phyloP scores from a whole-genome alignment of 2,329 filamentous ascomycete species.

The Penicillium sclerotiorum region DNA sequence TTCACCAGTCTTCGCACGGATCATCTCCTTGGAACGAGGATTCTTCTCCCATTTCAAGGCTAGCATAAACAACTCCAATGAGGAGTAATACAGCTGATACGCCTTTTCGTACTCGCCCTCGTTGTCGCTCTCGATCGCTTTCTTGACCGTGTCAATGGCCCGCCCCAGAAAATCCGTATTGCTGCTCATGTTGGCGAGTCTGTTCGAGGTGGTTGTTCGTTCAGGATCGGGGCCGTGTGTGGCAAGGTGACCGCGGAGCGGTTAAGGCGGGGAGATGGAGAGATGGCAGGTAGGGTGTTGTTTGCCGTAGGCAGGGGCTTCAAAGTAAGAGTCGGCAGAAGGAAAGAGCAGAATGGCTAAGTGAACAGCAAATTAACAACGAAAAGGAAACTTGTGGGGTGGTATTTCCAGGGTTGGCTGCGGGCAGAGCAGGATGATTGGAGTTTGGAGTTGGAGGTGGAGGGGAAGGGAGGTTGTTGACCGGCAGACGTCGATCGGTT shows the following conservation, averaged over 20 bases:
- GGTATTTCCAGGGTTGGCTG: slow-evolving; percentile 7
- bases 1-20: slow-evolving; percentile 88
- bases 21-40: slow-evolving; percentile 94
- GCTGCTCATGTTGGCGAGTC: slow-evolving; percentile 72
- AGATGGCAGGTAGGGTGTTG: slow-evolving; percentile 17
- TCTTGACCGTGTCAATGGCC: slow-evolving; percentile 95
- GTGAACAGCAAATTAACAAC: slow-evolving; percentile 4
- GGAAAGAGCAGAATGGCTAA: background rate
- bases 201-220: slow-evolving; percentile 7
- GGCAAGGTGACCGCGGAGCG: slow-evolving; percentile 24
- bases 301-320: slow-evolving; percentile 16
- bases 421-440: slow-evolving; percentile 4
- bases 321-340: slow-evolving; percentile 3
- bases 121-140: slow-evolving; percentile 95
- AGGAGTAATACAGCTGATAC: slow-evolving; percentile 92
- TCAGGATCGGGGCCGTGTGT: slow-evolving; percentile 13
- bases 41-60: slow-evolving; percentile 99
- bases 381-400: slow-evolving; percentile 3
- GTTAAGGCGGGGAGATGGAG: slow-evolving; percentile 24
- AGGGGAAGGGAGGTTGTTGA: slow-evolving; percentile 28
- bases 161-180: slow-evolving; percentile 96
- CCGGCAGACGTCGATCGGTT: slow-evolving; percentile 26
- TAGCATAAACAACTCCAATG: slow-evolving; percentile 97
- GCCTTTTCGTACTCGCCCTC: slow-evolving; percentile 96
- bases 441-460: slow-evolving; percentile 17